A percentile compares a stretch with the other conserved stretches of the same genome.
phyloP scores from a whole-genome alignment of 225 moss, liverwort and hornwort species.

The Lunularia cruciata region DNA sequence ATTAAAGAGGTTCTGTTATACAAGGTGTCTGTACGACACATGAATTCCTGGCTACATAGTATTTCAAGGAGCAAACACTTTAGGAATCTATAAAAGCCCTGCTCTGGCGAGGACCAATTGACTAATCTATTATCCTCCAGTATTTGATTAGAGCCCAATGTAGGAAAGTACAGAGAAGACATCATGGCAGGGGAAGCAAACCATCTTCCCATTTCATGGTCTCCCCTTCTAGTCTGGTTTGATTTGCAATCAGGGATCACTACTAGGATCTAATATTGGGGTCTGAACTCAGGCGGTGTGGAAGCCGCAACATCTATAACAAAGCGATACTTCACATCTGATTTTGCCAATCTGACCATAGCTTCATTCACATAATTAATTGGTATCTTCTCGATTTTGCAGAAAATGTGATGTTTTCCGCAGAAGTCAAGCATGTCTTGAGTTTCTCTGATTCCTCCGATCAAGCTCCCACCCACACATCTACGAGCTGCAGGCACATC shows the following conservation, averaged over 20 bases:
- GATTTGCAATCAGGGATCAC: no score
- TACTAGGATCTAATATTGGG: conserved; percentile 18
- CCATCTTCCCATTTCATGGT: background rate
- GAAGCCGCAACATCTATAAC: conserved; percentile 52
- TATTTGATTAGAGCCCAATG: background rate
- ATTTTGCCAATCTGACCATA: conserved; percentile 45
- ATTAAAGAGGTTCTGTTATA: background rate
- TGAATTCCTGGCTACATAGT: background rate
- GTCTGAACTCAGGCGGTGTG: conserved; percentile 44
- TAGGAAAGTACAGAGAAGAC: background rate
- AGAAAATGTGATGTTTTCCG: conserved; percentile 44
- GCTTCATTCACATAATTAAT: conserved; percentile 50
- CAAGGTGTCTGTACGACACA: background rate
- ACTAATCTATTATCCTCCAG: background rate
- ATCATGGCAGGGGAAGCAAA: background rate
- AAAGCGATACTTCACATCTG: conserved; percentile 53
- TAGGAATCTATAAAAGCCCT: background rate
- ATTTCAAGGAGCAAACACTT: background rate
- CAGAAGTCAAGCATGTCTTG: conserved; percentile 58
- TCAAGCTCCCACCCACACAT: conserved; percentile 48
- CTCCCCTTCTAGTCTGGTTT: no score
- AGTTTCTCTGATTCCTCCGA: conserved; percentile 48
- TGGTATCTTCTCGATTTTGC: conserved; percentile 51
- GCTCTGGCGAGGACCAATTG: background rate
- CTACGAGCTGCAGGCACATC: conserved; percentile 36